Evolutionary conservation across 148 eudicot species (phyloP), one percentile per base, ranked within the genome.

Genomic region (Rhododendron henanense): DNA sequence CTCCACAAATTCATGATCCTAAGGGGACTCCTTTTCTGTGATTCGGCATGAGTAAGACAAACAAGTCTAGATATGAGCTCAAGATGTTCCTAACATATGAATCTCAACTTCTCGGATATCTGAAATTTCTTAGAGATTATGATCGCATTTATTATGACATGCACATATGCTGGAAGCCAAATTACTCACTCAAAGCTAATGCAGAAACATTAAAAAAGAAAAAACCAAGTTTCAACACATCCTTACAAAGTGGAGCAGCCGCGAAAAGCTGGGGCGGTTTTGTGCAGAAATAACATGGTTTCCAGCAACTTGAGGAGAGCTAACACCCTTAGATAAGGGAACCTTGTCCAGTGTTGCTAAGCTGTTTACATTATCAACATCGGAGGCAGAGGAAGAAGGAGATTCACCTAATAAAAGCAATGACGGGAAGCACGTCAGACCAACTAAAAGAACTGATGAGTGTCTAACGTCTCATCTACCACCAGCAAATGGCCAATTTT

Each of bases 321-420:
- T 91, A 55, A 89, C 93, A 88, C 87, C 91, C 88, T 92, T 97
- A 71, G 87, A 88, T 87, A 88, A 89, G 88, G 91, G 89, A 88
- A 84, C 92, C 92, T 95, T 97, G 90, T 94, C 99, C 63, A 88
- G 87, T 9, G 89, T 90, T 82, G 93, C 88, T 85, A 90, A 91
- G 88, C 94, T 91, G 94, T 93, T 94, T 83, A 96, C 91, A 88
- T 97, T 97, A 91, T 97, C 99, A 88, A 97, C 86, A 82, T 95
- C 99, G 55, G 99, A 97, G 84, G 97, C 98, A 92, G 98, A 97
- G 45, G 99, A 97, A 86, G 98, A 94, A 90, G 99, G 98, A 11
- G 99, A 95, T 87, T 97, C 99, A 85, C 98, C 98, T 97, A 88
- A 83, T 31, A 45, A 75, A 75, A 61, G 51, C 44, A 84, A 82